Evolutionary conservation across 495 filamentous ascomycete genomes (phyloP).

Genomic region (Hypoxylon fuscum): DNA sequence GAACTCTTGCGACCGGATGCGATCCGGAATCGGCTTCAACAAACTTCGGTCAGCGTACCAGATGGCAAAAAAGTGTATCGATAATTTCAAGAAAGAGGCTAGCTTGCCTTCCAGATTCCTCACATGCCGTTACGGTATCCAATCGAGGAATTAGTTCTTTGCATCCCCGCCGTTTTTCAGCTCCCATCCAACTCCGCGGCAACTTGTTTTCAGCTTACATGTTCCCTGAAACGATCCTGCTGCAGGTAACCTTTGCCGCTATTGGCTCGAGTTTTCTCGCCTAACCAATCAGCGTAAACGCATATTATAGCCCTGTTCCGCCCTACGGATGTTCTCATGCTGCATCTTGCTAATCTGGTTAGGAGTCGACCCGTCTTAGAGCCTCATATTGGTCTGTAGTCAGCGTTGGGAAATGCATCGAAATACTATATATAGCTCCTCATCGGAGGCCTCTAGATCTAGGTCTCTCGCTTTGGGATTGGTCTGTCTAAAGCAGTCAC

Average conservation of each 20-base stretch:
- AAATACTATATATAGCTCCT: slow-evolving; percentile 22
- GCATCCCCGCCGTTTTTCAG: slow-evolving; percentile 43
- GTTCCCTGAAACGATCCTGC: slow-evolving; percentile 25
- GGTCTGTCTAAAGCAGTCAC: slow-evolving; percentile 21
- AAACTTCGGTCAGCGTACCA: slow-evolving; percentile 8
- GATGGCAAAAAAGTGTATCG: slow-evolving; percentile 20
- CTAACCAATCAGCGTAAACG: slow-evolving; percentile 33
- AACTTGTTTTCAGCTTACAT: slow-evolving; percentile 43
- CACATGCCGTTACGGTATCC: slow-evolving; percentile 16
- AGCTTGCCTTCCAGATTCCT: slow-evolving; percentile 6
- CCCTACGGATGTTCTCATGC: slow-evolving; percentile 23
- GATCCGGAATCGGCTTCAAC: slow-evolving; percentile 3
- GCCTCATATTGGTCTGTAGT: slow-evolving; percentile 11
- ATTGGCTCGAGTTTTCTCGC: slow-evolving; percentile 33
- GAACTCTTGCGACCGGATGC: slow-evolving; percentile 5
- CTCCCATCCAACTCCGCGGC: slow-evolving; percentile 25
- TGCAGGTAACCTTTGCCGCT: slow-evolving; percentile 43
- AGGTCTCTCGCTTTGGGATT: slow-evolving; percentile 19
- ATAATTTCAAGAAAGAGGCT: slow-evolving; percentile 12
- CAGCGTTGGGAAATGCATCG: slow-evolving; percentile 19
- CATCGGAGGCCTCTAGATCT: slow-evolving; percentile 33
- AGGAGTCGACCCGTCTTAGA: slow-evolving; percentile 12
- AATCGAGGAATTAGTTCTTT: slow-evolving; percentile 40
- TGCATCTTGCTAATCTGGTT: slow-evolving; percentile 7
- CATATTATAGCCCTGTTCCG: slow-evolving; percentile 30